Evolutionary conservation across 306 rosid genomes (phyloP).

Genomic region (Corylus heterophylla): DNA sequence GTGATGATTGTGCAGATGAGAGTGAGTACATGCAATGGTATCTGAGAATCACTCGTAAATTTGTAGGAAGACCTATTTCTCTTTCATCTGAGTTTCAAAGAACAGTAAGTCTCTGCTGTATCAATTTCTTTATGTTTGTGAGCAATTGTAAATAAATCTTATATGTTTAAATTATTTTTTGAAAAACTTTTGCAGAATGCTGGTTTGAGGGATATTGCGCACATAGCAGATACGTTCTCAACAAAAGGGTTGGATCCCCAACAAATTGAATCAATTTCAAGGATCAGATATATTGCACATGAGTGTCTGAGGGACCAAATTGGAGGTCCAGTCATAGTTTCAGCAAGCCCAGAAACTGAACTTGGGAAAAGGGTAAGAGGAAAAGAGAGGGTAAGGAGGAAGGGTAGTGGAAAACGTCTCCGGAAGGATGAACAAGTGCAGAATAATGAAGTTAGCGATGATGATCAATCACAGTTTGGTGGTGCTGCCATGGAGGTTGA

Average conservation of each 20-base stretch:
- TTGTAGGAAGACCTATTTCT: constrained; percentile 96
- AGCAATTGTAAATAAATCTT: constrained; percentile 29
- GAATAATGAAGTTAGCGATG: constrained; percentile 63
- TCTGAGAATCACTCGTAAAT: constrained; percentile 82
- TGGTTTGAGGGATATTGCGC: constrained; percentile 94
- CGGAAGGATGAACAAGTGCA: constrained; percentile 73
- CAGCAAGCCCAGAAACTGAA: constrained; percentile 59
- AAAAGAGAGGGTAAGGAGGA: constrained; percentile 96
- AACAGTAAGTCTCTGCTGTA: constrained; percentile 67
- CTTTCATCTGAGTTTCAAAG: constrained; percentile 96
- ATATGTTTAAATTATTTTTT: constrained; percentile 48
- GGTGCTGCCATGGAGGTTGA: constrained; percentile 60
- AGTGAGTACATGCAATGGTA: constrained; percentile 92
- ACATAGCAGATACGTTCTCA: constrained; percentile 84
- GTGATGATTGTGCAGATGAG: constrained; percentile 75
- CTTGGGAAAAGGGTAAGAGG: constrained; percentile 85
- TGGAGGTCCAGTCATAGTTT: constrained; percentile 64
- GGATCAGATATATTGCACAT: constrained; percentile 81
- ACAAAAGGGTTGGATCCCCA: constrained; percentile 81
- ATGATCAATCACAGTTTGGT: constrained; percentile 72
- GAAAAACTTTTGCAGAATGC: constrained; percentile 70
- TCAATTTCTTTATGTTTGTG: constrained; percentile 25
- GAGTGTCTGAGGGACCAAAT: constrained; percentile 95
- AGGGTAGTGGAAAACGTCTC: constrained; percentile 65
- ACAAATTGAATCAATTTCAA: constrained; percentile 78